A percentile compares a stretch with the other conserved stretches of the same genome.
Evolutionary conservation across 2,329 filamentous ascomycete species (phyloP).

Genomic region (Clonostachys solani): DNA sequence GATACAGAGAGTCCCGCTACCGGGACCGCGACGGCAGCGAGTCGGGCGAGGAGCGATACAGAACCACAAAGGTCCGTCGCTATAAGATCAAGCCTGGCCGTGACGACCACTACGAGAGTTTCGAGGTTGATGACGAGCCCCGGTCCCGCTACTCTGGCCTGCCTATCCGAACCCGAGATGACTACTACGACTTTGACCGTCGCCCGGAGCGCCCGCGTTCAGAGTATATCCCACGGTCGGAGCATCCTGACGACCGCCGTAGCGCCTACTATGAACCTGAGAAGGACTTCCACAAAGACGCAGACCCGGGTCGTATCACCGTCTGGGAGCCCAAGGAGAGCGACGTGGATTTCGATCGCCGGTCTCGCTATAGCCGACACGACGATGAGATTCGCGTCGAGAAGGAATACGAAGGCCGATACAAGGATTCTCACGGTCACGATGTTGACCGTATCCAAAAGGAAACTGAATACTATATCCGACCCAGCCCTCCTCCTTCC

Average conservation of each 20-base stretch:
- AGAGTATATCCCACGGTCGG: constrained; percentile 36
- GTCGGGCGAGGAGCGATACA: constrained; percentile 40
- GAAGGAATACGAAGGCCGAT: constrained; percentile 45
- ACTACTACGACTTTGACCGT: constrained; percentile 36
- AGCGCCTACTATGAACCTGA: constrained; percentile 6
- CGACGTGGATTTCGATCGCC: constrained; percentile 34
- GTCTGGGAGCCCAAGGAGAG: constrained; percentile 28
- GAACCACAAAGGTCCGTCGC: constrained; percentile 42
- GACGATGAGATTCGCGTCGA: constrained; percentile 51
- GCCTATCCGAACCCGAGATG: constrained; percentile 28
- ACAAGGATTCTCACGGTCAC: constrained; percentile 36
- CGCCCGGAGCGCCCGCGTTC: constrained; percentile 47
- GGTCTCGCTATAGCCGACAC: constrained; percentile 31
- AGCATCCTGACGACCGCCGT: constrained; percentile 10
- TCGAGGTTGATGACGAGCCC: constrained; percentile 40
- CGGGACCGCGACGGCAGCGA: constrained; percentile 17
- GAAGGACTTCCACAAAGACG: constrained; percentile 7
- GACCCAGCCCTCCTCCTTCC: constrained; percentile 40
- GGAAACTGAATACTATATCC: constrained; percentile 59
- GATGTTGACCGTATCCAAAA: constrained; percentile 56
- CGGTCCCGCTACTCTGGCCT: constrained; percentile 35
- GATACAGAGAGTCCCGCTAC: constrained; percentile 23
- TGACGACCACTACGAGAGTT: constrained; percentile 32
- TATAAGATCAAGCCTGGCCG: constrained; percentile 44
- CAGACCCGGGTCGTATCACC: constrained; percentile 20